Percentiles rank a stretch among this genome's conserved stretches.
phyloP scores from a whole-genome alignment of 2,329 filamentous ascomycete genomes.

The Fusarium heterosporum region DNA sequence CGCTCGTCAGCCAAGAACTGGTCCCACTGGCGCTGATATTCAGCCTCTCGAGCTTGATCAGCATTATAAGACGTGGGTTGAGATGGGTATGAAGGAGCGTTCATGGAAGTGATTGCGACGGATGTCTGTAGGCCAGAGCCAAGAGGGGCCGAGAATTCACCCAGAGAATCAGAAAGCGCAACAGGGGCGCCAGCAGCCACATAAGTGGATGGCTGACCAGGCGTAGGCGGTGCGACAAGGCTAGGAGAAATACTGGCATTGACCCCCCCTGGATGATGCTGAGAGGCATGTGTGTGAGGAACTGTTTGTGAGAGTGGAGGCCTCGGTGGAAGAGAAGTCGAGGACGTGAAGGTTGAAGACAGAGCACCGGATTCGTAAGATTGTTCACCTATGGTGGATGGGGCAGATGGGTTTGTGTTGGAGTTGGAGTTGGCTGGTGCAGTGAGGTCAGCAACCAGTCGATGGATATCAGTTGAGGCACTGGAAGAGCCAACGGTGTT shows the following conservation, averaged over 20 bases:
- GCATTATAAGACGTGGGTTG: constrained; percentile 46
- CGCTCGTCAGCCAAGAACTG: constrained; percentile 79
- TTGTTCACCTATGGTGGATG: constrained; percentile 43
- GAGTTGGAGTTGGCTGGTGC: constrained; percentile 50
- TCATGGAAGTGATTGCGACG: constrained; percentile 48
- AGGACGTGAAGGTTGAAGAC: constrained; percentile 51
- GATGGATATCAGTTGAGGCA: constrained; percentile 54
- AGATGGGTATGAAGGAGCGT: constrained; percentile 49
- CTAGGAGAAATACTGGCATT: constrained; percentile 48
- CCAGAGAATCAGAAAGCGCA: constrained; percentile 49
- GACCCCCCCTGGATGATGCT: constrained; percentile 51
- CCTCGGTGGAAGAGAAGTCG: constrained; percentile 61
- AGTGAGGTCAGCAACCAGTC: constrained; percentile 57
- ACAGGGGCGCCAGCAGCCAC: constrained; percentile 50
- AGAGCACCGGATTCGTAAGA: constrained; percentile 44
- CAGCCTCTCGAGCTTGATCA: constrained; percentile 52
- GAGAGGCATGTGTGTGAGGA: constrained; percentile 54
- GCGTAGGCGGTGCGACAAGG: constrained; percentile 48
- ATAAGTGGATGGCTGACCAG: constrained; percentile 52
- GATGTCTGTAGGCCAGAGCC: constrained; percentile 48
- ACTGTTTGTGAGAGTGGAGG: constrained; percentile 57
- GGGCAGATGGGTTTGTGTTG: constrained; percentile 48
- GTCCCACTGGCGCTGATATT: constrained; percentile 76
- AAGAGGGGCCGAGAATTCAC: constrained; percentile 49
- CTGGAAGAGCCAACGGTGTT: constrained; percentile 47